These are phyloP conservation scores for Clitocybe nebularis DNA, from an alignment of 1,284 basidiomycete species.

Conservation along the genomic window DNA sequence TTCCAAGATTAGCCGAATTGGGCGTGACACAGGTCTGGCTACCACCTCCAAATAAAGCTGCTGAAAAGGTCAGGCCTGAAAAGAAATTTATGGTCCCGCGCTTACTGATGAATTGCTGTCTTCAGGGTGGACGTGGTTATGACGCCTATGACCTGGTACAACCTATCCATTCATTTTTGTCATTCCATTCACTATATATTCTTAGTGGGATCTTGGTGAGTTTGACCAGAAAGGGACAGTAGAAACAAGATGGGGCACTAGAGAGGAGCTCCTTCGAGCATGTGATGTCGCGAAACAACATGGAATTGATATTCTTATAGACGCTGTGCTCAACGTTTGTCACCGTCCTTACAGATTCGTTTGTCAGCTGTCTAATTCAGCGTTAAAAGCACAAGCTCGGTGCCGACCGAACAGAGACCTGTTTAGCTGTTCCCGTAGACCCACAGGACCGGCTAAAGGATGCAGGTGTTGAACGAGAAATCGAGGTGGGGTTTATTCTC, in stretches of 20 bases:
- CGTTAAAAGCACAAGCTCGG: slow-evolving; percentile 73
- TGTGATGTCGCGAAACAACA: slow-evolving; percentile 55
- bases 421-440: slow-evolving; percentile 75
- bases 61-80: slow-evolving; percentile 41
- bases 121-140: slow-evolving; percentile 66
- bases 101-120: slow-evolving; percentile 7
- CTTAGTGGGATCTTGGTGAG: slow-evolving; percentile 88
- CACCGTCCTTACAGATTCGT: not conserved
- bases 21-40: slow-evolving; percentile 86
- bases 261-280: slow-evolving; percentile 72
- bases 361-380: slow-evolving; percentile 6
- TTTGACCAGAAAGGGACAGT: slow-evolving; percentile 83
- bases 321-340: slow-evolving; percentile 74
- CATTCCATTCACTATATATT: slow-evolving; percentile 3
- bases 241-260: slow-evolving; percentile 89
- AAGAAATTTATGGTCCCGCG: not conserved
- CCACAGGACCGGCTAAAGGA: slow-evolving; percentile 56
- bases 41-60: slow-evolving; percentile 76
- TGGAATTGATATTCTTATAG: slow-evolving; percentile 67
- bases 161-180: slow-evolving; percentile 5
- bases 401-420: slow-evolving; percentile 75
- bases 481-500: slow-evolving; percentile 49
- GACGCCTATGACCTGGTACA: slow-evolving; percentile 81
- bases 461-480: slow-evolving; percentile 61
- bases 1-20: slow-evolving; percentile 66